phyloP scores from a whole-genome alignment of 306 rosid genomes.

The Fagus crenata region DNA sequence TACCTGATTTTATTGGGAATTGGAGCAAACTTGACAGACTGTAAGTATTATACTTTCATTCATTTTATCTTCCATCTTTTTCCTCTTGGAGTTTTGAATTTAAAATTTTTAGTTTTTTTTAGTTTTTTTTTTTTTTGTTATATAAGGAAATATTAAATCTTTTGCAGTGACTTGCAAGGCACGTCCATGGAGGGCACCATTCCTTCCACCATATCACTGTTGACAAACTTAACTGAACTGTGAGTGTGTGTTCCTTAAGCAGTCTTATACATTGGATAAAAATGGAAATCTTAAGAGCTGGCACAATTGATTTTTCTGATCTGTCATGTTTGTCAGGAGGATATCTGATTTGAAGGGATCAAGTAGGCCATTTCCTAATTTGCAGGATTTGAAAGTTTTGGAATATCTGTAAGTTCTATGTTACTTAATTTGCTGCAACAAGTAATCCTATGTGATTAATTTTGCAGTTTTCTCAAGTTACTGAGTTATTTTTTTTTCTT shows the following conservation, averaged over 20 bases:
- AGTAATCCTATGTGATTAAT: constrained; percentile 6
- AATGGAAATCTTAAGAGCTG: neutral
- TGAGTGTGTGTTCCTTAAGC: constrained; percentile 38
- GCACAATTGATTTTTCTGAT: constrained; percentile 25
- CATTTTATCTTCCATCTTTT: constrained; percentile 1
- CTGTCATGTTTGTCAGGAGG: constrained; percentile 55
- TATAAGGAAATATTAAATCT: neutral
- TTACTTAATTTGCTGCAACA: constrained; percentile 1
- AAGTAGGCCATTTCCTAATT: constrained; percentile 48
- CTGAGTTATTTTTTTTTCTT: constrained; percentile 26
- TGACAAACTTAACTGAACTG: constrained; percentile 45
- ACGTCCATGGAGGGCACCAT: constrained; percentile 74
- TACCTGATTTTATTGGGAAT: constrained; percentile 60
- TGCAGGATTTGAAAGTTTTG: constrained; percentile 44
- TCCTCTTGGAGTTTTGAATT: neutral
- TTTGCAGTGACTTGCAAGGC: constrained; percentile 68
- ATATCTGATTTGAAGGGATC: constrained; percentile 71
- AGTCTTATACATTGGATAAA: neutral
- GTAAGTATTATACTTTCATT: constrained; percentile 42
- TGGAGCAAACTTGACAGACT: constrained; percentile 49
- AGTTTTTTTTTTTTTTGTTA: neutral
- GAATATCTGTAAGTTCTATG: constrained; percentile 50
- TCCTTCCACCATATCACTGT: constrained; percentile 48
- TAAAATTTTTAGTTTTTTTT: neutral
- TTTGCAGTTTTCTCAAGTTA: neutral